Percentiles rank a stretch among this genome's conserved stretches.
phyloP scores from a whole-genome alignment of 1,139 yeast genomes.

The Torulaspora pretoriensis region DNA sequence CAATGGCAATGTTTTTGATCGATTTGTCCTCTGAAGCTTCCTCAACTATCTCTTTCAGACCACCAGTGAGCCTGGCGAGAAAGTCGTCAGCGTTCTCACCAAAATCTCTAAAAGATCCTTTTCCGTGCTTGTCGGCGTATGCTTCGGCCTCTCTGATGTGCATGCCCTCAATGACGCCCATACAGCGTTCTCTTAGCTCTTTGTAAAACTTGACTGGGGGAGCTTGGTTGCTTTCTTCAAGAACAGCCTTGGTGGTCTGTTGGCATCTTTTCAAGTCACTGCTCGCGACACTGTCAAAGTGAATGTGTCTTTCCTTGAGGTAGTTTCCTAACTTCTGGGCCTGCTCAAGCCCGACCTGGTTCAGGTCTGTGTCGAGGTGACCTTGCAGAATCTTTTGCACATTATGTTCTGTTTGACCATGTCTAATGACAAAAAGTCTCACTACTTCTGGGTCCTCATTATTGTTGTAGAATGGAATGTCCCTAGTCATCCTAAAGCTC shows the following conservation, averaged over 20 bases:
- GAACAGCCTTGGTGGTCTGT: constrained; percentile 47
- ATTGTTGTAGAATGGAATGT: constrained; percentile 22
- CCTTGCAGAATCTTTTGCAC: constrained; percentile 67
- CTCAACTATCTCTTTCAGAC: constrained; percentile 46
- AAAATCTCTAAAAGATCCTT: constrained; percentile 42
- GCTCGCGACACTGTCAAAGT: constrained; percentile 49
- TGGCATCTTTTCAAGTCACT: constrained; percentile 62
- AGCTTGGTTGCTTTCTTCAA: constrained; percentile 32
- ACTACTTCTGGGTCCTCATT: constrained; percentile 40
- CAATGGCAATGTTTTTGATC: constrained; percentile 51
- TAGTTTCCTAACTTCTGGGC: constrained; percentile 48
- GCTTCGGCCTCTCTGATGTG: constrained; percentile 58
- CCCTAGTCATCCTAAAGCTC: constrained; percentile 17
- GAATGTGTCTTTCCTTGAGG: constrained; percentile 20
- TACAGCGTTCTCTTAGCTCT: constrained; percentile 65
- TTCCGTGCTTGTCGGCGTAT: constrained; percentile 48
- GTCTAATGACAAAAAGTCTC: constrained; percentile 63
- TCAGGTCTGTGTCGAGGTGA: constrained; percentile 56
- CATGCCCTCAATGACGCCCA: constrained; percentile 84
- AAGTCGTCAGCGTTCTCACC: constrained; percentile 55
- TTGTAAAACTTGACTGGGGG: constrained; percentile 26
- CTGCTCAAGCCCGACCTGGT: constrained; percentile 54
- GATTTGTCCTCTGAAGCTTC: constrained; percentile 36
- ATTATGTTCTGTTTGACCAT: constrained; percentile 78
- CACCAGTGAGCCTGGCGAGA: constrained; percentile 46